These are phyloP conservation scores for Eimeria praecox DNA, from an alignment of 169 alveolate genomes.

Conservation along the genomic window DNA sequence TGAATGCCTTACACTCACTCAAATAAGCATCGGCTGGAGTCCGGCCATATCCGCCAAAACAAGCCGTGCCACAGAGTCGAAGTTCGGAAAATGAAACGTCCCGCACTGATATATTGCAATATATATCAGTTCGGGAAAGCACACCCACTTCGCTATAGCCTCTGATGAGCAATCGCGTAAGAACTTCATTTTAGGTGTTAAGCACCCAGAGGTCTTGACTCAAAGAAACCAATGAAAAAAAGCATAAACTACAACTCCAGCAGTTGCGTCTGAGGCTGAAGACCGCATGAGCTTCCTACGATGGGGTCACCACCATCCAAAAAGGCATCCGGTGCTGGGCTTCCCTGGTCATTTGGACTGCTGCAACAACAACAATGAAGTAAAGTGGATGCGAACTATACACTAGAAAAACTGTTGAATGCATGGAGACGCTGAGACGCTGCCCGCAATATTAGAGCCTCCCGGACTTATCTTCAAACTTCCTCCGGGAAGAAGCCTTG, in stretches of 20 bases:
- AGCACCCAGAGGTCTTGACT: not conserved
- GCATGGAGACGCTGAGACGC: slow-evolving; percentile 6
- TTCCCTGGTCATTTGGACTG: not conserved
- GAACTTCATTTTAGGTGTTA: not conserved
- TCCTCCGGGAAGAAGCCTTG: not conserved
- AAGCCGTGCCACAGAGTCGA: not conserved
- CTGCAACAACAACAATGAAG: not conserved
- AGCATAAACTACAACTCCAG: not conserved
- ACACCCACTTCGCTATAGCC: not conserved
- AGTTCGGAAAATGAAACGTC: not conserved
- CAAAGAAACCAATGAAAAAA: too few relatives aligned
- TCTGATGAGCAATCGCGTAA: not conserved
- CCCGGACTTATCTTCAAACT: not conserved
- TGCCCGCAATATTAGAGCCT: not conserved
- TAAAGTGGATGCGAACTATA: not conserved
- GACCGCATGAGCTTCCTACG: not conserved
- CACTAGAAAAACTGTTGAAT: not conserved
- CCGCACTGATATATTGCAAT: not conserved
- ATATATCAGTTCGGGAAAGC: not conserved
- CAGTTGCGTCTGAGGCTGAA: not conserved
- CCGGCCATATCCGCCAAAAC: not conserved
- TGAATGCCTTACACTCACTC: not conserved
- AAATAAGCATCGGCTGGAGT: not conserved
- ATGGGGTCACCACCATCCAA: not conserved
- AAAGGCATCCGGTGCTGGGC: not conserved